Percentiles rank a stretch among this genome's conserved stretches.
Conservation (phyloP, 768 basidiomycete species). For the Panellus pusillus region DNA sequence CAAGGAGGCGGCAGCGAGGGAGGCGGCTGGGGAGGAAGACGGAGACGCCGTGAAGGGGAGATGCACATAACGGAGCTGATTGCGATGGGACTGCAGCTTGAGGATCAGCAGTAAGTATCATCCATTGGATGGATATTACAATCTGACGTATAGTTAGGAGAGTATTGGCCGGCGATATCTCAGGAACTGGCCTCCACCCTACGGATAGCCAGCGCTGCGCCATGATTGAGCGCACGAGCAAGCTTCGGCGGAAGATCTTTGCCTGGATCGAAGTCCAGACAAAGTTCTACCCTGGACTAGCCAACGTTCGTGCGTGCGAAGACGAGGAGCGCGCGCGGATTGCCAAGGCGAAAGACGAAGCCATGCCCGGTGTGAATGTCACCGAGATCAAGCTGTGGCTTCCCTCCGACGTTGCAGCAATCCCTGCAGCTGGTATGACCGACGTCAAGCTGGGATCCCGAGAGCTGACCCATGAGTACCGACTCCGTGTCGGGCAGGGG, state of each 20-base stretch:
- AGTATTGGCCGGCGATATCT: background rate
- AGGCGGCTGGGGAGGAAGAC: background rate
- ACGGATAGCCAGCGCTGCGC: conserved; percentile 19
- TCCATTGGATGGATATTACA: too few species aligned
- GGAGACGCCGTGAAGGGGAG: background rate
- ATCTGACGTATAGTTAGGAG: background rate
- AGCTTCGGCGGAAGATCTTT: background rate
- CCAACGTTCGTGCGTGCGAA: background rate
- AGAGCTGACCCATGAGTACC: conserved; percentile 13
- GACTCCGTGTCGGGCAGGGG: conserved; percentile 15
- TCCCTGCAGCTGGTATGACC: background rate
- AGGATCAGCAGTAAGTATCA: conserved; percentile 12
- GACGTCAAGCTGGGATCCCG: too few species aligned
- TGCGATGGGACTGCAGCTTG: conserved; percentile 9
- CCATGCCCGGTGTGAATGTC: background rate
- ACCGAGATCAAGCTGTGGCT: background rate
- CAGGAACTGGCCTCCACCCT: conserved; percentile 8
- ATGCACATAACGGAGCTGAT: conserved; percentile 4
- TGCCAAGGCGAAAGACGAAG: background rate
- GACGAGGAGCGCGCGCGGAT: background rate
- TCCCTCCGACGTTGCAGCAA: background rate
- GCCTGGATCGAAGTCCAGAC: background rate
- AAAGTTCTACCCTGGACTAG: background rate
- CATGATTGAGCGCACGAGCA: conserved; percentile 12
- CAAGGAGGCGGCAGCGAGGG: conserved; percentile 17